A percentile compares a stretch with the other conserved stretches of the same genome.
Conservation (phyloP, 1,284 basidiomycete species). For the Fomitopsis schrenkii region DNA sequence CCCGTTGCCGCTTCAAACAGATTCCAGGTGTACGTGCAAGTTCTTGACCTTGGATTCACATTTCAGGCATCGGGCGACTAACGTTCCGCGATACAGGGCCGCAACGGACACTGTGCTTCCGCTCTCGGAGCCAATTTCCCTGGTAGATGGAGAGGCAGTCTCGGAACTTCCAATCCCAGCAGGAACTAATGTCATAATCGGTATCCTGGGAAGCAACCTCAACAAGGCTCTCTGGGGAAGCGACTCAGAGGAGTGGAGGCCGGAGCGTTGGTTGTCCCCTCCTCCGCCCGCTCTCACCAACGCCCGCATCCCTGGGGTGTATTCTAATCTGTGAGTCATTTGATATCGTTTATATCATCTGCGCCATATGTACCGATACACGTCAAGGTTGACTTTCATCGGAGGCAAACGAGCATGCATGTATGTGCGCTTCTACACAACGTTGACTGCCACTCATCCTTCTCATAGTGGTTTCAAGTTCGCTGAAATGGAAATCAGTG, state of each 20-base stretch:
- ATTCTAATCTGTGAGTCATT: no score
- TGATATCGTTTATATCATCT: no score
- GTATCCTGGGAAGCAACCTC: no score
- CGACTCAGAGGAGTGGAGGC: background rate
- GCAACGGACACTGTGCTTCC: constrained; percentile 11
- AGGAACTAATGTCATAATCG: no score
- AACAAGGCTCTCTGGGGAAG: no score
- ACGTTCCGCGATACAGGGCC: background rate
- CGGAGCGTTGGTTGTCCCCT: background rate
- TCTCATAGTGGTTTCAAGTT: background rate
- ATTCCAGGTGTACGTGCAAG: no score
- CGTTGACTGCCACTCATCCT: no score
- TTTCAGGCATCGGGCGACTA: no score
- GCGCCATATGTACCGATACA: no score
- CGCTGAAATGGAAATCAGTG: constrained; percentile 2
- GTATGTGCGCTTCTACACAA: background rate
- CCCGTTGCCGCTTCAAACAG: no score
- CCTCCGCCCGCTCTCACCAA: background rate
- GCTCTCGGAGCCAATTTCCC: constrained; percentile 9
- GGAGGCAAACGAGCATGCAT: constrained; percentile 6
- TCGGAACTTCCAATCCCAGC: constrained; percentile 13
- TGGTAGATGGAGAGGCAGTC: constrained; percentile 12
- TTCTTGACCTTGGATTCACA: no score
- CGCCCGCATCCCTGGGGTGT: background rate
- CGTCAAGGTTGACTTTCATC: background rate